Conservation (phyloP, 2,329 filamentous ascomycete species). For the Hymenoscyphus repandus region DNA sequence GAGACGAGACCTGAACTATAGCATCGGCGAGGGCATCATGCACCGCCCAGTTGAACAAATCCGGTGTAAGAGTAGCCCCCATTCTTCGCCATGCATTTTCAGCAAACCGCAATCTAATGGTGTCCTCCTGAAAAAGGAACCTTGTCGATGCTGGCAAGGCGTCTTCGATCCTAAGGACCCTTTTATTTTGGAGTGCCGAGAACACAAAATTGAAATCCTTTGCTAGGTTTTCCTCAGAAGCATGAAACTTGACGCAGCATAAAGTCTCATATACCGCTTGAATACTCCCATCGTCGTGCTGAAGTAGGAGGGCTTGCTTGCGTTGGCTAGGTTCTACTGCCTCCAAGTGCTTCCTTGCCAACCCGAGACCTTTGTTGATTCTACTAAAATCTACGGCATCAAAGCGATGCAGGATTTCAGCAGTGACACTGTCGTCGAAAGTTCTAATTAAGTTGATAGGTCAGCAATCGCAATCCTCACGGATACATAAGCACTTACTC, state of each 20-base stretch:
- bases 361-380: constrained; percentile 54
- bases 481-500: too few relatives aligned
- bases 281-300: constrained; percentile 53
- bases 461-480: constrained; percentile 8
- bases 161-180: constrained; percentile 68
- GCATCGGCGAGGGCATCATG: constrained; percentile 65
- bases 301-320: constrained; percentile 25
- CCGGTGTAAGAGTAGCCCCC: constrained; percentile 55
- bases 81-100: constrained; percentile 60
- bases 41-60: constrained; percentile 85
- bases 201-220: constrained; percentile 74
- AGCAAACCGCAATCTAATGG: constrained; percentile 62
- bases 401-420: constrained; percentile 49
- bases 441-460: constrained; percentile 17
- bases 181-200: constrained; percentile 70
- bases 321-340: constrained; percentile 21
- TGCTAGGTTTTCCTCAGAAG: constrained; percentile 32
- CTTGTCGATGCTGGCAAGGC: constrained; percentile 77
- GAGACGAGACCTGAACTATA: constrained; percentile 55
- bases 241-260: constrained; percentile 76
- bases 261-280: constrained; percentile 83
- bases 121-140: constrained; percentile 75
- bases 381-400: constrained; percentile 56
- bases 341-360: constrained; percentile 48
- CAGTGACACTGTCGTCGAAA: constrained; percentile 44